Percentiles rank a stretch among this genome's conserved stretches.
These are phyloP conservation scores for Tetrastigma voinierianum DNA, from an alignment of 164 flowering plant species.

Conservation along the genomic window DNA sequence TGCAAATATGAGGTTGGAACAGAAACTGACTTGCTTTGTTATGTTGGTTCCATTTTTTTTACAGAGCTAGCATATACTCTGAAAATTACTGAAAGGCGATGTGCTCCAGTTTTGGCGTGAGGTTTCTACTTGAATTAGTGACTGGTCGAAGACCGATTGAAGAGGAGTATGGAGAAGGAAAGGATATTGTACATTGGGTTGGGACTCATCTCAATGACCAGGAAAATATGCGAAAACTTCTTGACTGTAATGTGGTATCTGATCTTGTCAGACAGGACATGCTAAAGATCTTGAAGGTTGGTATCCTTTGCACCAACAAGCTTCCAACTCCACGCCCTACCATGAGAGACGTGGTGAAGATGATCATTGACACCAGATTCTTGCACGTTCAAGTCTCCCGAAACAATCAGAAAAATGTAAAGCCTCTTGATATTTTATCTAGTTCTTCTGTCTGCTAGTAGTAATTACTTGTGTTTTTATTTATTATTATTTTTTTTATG, in stretches of 20 bases:
- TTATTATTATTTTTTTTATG: too few species aligned
- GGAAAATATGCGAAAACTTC: slow-evolving; percentile 38
- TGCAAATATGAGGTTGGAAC: too few species aligned
- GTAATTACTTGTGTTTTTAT: not conserved
- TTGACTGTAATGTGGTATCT: slow-evolving; percentile 44
- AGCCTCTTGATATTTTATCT: slow-evolving; percentile 13
- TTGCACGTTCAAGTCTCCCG: slow-evolving; percentile 22
- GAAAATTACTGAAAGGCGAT: slow-evolving; percentile 76
- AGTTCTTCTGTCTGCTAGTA: slow-evolving; percentile 4
- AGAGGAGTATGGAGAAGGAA: slow-evolving; percentile 75
- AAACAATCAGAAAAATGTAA: slow-evolving; percentile 12
- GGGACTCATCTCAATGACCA: slow-evolving; percentile 42
- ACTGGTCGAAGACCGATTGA: slow-evolving; percentile 71
- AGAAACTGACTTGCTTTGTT: too few species aligned
- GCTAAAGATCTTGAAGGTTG: slow-evolving; percentile 74
- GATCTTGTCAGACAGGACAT: slow-evolving; percentile 46
- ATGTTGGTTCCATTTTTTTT: not conserved
- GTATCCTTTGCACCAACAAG: slow-evolving; percentile 65
- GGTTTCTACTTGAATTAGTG: slow-evolving; percentile 71
- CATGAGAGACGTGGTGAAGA: slow-evolving; percentile 86
- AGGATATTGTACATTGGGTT: slow-evolving; percentile 81
- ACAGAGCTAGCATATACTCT: slow-evolving; percentile 83
- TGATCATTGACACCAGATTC: slow-evolving; percentile 83
- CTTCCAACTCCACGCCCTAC: slow-evolving; percentile 80
- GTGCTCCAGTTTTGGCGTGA: slow-evolving; percentile 92